Evolutionary conservation across 148 eudicot species (phyloP).

Genomic region (Rhododendron kiyosumense): DNA sequence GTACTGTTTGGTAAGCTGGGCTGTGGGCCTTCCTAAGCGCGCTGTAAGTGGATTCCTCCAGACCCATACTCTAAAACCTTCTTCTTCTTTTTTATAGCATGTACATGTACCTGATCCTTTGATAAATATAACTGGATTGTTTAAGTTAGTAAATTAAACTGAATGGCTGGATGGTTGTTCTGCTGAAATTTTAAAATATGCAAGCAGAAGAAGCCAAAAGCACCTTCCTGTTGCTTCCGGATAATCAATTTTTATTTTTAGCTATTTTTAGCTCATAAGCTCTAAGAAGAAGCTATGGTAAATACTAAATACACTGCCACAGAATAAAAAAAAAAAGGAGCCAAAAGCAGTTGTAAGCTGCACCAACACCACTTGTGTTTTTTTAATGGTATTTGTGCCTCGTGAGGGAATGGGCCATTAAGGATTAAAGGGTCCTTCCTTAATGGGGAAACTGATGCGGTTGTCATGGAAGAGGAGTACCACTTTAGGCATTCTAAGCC

Average conservation of each 20-base stretch:
- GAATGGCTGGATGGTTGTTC: neutral
- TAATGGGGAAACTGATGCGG: neutral
- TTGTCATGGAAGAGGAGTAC: too few species aligned
- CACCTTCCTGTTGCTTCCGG: neutral
- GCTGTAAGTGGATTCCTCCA: constrained; percentile 62
- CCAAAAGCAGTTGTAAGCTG: neutral
- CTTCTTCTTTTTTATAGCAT: neutral
- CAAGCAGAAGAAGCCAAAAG: neutral
- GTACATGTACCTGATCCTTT: neutral
- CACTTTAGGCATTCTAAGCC: too few species aligned
- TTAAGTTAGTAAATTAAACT: neutral
- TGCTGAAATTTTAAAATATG: neutral
- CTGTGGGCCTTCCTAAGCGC: constrained; percentile 94
- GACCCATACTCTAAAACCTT: neutral
- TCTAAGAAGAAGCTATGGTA: neutral
- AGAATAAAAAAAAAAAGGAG: too few species aligned
- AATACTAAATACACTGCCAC: neutral
- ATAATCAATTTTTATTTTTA: neutral
- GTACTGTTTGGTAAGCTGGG: constrained; percentile 92
- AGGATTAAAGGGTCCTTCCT: neutral
- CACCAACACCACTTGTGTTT: neutral
- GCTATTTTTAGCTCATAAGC: neutral
- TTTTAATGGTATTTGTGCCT: neutral
- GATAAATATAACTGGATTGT: neutral
- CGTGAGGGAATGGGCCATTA: neutral